Percentiles rank a stretch among this genome's conserved stretches.
Evolutionary conservation across 129 eudicot genomes (phyloP).

Genomic region (Erigeron canadensis): DNA sequence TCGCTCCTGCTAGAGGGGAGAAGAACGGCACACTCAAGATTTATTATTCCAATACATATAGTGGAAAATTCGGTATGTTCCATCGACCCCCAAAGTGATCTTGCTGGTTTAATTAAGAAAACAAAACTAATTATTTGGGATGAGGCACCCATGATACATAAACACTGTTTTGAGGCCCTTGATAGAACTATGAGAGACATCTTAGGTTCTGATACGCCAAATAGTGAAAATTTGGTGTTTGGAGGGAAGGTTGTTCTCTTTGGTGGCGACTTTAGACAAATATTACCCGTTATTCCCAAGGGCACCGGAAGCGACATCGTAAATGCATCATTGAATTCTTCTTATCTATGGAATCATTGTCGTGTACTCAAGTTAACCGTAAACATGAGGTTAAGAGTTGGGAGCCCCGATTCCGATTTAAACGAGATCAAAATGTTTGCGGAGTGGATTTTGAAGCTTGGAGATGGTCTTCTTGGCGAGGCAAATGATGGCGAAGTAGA

Average conservation of each 20-base stretch:
- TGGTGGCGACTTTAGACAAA: neutral
- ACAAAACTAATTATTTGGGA: neutral
- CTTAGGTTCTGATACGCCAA: neutral
- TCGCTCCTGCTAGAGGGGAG: neutral
- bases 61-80: neutral
- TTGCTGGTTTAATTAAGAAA: neutral
- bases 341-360: neutral
- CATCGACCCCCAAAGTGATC: neutral
- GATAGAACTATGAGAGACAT: neutral
- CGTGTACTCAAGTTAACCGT: neutral
- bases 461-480: neutral
- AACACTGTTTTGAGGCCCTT: slow-evolving; percentile 3
- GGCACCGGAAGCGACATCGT: neutral
- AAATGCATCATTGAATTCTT: neutral
- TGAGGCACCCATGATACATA: neutral
- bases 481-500: neutral
- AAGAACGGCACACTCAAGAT: neutral
- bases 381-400: neutral
- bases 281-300: neutral
- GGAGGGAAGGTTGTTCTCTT: neutral
- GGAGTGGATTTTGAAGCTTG: neutral
- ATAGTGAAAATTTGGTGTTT: neutral
- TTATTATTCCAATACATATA: neutral
- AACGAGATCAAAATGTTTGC: neutral
- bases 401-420: too few species aligned